Percentiles rank a stretch among this genome's conserved stretches.
phyloP scores from a whole-genome alignment of 1,139 yeast genomes.

The Scheffersomyces titani region DNA sequence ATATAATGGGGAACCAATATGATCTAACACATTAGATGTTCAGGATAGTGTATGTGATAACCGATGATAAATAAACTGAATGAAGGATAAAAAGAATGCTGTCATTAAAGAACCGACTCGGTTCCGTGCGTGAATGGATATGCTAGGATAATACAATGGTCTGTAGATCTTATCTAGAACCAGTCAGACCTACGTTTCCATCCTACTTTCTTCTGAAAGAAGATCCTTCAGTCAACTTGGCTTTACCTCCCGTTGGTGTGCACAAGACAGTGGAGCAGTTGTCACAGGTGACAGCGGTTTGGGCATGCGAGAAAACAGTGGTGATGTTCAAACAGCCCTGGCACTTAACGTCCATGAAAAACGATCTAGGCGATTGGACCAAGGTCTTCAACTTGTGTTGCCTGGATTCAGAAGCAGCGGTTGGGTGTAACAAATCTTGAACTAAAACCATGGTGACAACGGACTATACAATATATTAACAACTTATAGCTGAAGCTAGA shows the following conservation, averaged over 20 bases:
- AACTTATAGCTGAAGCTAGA: neutral
- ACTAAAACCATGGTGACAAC: conserved; percentile 17
- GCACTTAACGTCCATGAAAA: conserved; percentile 99
- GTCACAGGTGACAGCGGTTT: conserved; percentile 99
- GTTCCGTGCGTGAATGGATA: neutral
- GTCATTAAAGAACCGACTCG: neutral
- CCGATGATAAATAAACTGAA: neutral
- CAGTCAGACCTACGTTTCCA: conserved; percentile 7
- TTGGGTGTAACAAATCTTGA: conserved; percentile 71
- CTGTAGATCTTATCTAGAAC: neutral
- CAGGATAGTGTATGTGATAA: conserved; percentile 1
- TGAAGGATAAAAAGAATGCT: neutral
- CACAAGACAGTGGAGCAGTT: conserved; percentile 97
- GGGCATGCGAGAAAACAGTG: conserved; percentile 99
- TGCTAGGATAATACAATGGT: neutral
- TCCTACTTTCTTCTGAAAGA: conserved; percentile 97
- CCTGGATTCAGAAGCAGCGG: conserved; percentile 92
- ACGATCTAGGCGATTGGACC: conserved; percentile 97
- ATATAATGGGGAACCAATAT: neutral
- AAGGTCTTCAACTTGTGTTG: conserved; percentile 97
- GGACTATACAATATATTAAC: neutral
- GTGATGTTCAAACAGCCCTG: conserved; percentile 99
- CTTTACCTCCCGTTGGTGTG: conserved; percentile 99
- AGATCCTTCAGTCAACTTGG: conserved; percentile 97
- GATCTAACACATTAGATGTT: neutral